Conservation (phyloP, 78 protist species). For the slime mould (Dictyostelium discoideum) region DNA sequence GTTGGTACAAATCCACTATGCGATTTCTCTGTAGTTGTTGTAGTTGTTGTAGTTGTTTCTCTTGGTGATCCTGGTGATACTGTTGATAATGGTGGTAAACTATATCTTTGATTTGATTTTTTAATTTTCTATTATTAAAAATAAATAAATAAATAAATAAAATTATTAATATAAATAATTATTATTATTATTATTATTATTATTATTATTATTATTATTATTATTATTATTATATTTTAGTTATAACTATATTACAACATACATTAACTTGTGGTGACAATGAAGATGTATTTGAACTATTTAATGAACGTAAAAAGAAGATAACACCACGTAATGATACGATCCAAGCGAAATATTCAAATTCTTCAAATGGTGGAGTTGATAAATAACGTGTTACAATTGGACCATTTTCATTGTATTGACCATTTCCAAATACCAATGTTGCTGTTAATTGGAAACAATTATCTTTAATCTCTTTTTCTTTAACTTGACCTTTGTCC, state of each 20-base stretch:
- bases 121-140: neutral
- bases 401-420: neutral
- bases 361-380: conserved; percentile 47
- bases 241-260: neutral
- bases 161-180: neutral
- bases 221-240: neutral
- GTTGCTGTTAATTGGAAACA: conserved; percentile 62
- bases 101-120: conserved; percentile 26
- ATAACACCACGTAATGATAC: conserved; percentile 69
- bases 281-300: conserved; percentile 12
- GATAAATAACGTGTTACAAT: conserved; percentile 33
- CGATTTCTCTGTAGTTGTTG: neutral
- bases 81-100: conserved; percentile 41
- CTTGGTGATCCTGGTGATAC: neutral
- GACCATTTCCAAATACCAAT: neutral
- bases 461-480: conserved; percentile 57
- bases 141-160: neutral
- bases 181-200: neutral
- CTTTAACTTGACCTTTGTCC: conserved; percentile 50
- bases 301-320: conserved; percentile 57
- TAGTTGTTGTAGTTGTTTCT: neutral
- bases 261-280: conserved; percentile 18
- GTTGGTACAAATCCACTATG: neutral
- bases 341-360: conserved; percentile 77
- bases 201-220: too few relatives aligned